Conservation (phyloP, 2,329 filamentous ascomycete species). For the Paecilomyces formosus region DNA sequence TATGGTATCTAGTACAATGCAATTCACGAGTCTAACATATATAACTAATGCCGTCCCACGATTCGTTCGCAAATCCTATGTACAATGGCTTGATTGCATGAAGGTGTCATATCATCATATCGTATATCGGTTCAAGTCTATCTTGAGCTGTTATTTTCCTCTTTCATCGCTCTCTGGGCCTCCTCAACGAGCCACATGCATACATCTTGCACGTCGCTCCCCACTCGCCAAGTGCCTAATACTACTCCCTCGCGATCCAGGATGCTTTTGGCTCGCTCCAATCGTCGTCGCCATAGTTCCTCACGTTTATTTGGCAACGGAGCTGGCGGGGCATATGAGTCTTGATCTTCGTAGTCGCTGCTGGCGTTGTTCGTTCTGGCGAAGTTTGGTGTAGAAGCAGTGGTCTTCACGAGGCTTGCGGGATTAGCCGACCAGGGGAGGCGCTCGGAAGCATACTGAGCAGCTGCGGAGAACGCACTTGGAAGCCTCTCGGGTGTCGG, state of each 20-base stretch:
- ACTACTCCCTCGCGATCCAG: constrained; percentile 36
- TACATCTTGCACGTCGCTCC: constrained; percentile 38
- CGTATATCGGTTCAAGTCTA: neutral
- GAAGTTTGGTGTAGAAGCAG: constrained; percentile 16
- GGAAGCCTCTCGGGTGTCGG: constrained; percentile 17
- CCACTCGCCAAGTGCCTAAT: constrained; percentile 39
- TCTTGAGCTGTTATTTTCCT: neutral
- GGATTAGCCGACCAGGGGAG: constrained; percentile 10
- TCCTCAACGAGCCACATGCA: constrained; percentile 36
- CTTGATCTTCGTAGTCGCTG: constrained; percentile 2
- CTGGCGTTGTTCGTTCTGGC: constrained; percentile 9
- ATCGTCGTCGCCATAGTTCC: constrained; percentile 42
- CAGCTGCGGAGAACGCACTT: constrained; percentile 18
- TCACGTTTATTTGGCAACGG: constrained; percentile 39
- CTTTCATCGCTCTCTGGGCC: constrained; percentile 21
- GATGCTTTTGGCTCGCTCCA: constrained; percentile 38
- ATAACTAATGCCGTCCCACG: neutral
- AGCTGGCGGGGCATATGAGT: constrained; percentile 13
- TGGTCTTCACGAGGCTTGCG: constrained; percentile 10
- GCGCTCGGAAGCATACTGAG: constrained; percentile 23
- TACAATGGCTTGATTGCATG: neutral
- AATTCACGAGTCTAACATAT: neutral
- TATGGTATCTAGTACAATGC: neutral
- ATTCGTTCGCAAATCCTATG: neutral
- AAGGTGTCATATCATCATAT: neutral